Evolutionary conservation across 257 asterid species (phyloP).

Genomic region (Solanum rostratum): DNA sequence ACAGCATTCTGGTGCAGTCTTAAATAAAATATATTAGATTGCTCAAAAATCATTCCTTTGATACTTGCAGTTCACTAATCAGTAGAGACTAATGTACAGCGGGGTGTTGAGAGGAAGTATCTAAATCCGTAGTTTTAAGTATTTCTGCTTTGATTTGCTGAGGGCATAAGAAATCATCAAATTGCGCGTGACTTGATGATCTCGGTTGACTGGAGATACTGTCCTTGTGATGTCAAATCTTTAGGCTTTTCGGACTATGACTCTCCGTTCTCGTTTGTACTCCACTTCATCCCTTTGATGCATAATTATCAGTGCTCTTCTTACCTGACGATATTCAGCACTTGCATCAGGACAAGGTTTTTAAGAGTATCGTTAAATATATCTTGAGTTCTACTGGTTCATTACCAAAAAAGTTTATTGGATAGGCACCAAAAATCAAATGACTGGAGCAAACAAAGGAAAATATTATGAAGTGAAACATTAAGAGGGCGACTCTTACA

Average conservation of each 20-base stretch:
- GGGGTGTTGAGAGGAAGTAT: neutral
- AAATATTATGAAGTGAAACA: neutral
- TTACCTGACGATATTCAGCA: slow-evolving; percentile 37
- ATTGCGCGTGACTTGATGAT: neutral
- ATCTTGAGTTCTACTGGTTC: neutral
- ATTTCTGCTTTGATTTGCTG: neutral
- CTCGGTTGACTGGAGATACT: neutral
- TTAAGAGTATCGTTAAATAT: neutral
- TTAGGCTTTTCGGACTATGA: slow-evolving; percentile 69
- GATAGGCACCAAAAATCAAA: neutral
- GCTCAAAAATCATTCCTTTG: neutral
- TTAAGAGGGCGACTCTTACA: slow-evolving; percentile 27
- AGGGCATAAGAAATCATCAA: neutral
- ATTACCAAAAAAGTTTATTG: neutral
- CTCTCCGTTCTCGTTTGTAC: slow-evolving; percentile 70
- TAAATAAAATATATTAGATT: neutral
- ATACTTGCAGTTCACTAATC: neutral
- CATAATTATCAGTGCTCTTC: slow-evolving; percentile 91
- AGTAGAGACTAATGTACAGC: neutral
- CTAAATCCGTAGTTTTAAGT: neutral
- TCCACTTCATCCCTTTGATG: slow-evolving; percentile 97
- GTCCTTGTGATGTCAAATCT: neutral
- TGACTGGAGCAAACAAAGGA: neutral
- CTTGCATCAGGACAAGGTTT: neutral
- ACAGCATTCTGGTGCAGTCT: neutral